These are phyloP conservation scores for Dendrostoma leiphaemia DNA, from an alignment of 2,329 filamentous ascomycete genomes.

Conservation along the genomic window DNA sequence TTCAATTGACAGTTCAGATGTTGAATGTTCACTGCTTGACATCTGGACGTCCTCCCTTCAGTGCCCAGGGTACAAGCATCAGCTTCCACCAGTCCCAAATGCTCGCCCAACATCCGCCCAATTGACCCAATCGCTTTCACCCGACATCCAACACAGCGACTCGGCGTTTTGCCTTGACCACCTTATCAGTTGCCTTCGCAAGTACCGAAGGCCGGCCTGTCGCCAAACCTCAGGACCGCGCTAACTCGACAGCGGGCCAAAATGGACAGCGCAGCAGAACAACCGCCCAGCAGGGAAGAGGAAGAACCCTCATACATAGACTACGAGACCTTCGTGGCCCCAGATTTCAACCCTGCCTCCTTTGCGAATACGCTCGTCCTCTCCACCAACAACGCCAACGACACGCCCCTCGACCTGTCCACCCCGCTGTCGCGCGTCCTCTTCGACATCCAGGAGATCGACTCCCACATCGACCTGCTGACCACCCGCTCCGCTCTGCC, in stretches of 20 bases:
- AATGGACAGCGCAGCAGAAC: conserved; percentile 28
- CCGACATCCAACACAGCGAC: too few species aligned
- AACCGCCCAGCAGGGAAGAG: conserved; percentile 31
- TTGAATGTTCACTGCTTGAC: too few species aligned
- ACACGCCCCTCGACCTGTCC: conserved; percentile 86
- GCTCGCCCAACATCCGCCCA: too few species aligned
- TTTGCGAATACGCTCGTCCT: conserved; percentile 91
- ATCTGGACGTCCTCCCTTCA: too few species aligned
- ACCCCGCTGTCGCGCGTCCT: conserved; percentile 90
- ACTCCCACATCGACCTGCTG: conserved; percentile 89
- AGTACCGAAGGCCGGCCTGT: too few species aligned
- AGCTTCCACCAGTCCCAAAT: too few species aligned
- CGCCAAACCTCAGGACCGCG: not conserved
- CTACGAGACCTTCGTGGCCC: conserved; percentile 86
- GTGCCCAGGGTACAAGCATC: too few species aligned
- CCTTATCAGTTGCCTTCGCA: too few species aligned
- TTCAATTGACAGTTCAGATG: too few species aligned
- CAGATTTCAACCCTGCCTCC: conserved; percentile 72
- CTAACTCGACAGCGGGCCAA: not conserved
- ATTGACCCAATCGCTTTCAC: too few species aligned
- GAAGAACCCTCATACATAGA: conserved; percentile 85
- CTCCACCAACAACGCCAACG: conserved; percentile 86
- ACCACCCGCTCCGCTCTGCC: conserved; percentile 82
- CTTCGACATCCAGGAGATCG: conserved; percentile 95
- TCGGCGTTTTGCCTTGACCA: too few species aligned